Percentiles rank a stretch among this genome's conserved stretches.
These are phyloP conservation scores for Hypoxylon sp. DNA, from an alignment of 2,329 filamentous ascomycete genomes.

Conservation along the genomic window DNA sequence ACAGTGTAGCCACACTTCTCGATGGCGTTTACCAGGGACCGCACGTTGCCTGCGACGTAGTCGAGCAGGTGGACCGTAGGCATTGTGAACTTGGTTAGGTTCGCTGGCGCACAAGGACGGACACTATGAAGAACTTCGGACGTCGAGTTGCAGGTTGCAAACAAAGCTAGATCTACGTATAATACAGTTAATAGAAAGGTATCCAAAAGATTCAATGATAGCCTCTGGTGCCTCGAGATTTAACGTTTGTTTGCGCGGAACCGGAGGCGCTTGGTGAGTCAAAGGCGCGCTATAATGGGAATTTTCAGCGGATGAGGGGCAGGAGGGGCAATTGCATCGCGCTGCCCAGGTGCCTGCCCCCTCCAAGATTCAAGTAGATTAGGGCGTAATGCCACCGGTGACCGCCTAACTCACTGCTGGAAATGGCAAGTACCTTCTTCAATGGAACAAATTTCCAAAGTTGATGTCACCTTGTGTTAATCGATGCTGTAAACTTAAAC, in stretches of 20 bases:
- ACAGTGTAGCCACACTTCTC: slow-evolving; percentile 95
- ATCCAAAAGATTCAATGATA: slow-evolving; percentile 2
- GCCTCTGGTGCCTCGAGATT: slow-evolving; percentile 2
- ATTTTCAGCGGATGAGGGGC: slow-evolving; percentile 48
- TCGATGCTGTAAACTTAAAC: background rate
- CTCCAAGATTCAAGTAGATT: slow-evolving; percentile 41
- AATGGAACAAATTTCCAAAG: slow-evolving; percentile 22
- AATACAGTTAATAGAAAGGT: slow-evolving; percentile 9
- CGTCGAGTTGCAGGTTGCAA: background rate
- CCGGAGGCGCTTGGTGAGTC: slow-evolving; percentile 43
- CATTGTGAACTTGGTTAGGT: slow-evolving; percentile 64
- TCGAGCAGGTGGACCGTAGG: slow-evolving; percentile 83
- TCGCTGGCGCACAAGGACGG: slow-evolving; percentile 6
- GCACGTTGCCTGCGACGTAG: slow-evolving; percentile 96
- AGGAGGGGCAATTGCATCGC: slow-evolving; percentile 32
- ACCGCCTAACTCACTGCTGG: slow-evolving; percentile 45
- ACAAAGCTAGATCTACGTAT: background rate
- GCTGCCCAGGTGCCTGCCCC: slow-evolving; percentile 43
- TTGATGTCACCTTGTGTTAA: slow-evolving; percentile 4
- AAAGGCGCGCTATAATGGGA: slow-evolving; percentile 32
- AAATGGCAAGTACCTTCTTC: slow-evolving; percentile 49
- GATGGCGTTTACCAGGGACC: slow-evolving; percentile 96
- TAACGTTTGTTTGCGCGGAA: slow-evolving; percentile 5
- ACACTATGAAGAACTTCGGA: background rate
- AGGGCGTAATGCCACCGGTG: slow-evolving; percentile 45